A percentile compares a stretch with the other conserved stretches of the same genome.
These are phyloP conservation scores for Phytophthora rubi DNA, from an alignment of 352 stramenopile genomes.

Conservation along the genomic window DNA sequence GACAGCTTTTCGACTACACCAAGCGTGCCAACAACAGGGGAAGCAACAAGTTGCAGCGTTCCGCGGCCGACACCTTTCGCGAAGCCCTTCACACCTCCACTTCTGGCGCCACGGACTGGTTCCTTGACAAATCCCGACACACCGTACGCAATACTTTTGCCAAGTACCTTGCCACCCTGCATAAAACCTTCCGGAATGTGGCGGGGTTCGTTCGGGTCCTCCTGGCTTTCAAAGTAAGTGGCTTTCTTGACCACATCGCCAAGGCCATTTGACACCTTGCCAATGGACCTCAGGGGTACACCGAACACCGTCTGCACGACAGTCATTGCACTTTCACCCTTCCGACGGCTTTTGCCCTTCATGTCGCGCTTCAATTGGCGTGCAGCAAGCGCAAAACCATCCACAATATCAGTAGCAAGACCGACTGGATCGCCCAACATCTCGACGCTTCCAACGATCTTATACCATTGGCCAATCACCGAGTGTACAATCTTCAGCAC, in stretches of 20 bases:
- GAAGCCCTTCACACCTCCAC: conserved; percentile 79
- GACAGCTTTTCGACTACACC: conserved; percentile 86
- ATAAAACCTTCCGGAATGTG: conserved; percentile 81
- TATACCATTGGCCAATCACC: conserved; percentile 89
- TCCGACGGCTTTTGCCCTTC: conserved; percentile 74
- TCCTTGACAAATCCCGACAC: conserved; percentile 85
- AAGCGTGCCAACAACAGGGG: conserved; percentile 82
- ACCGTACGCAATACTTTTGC: conserved; percentile 81
- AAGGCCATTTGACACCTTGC: conserved; percentile 86
- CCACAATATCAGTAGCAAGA: conserved; percentile 84
- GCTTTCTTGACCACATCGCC: conserved; percentile 88
- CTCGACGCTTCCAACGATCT: conserved; percentile 88
- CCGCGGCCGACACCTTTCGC: conserved; percentile 82
- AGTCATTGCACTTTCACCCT: conserved; percentile 83
- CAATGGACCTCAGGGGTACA: conserved; percentile 73
- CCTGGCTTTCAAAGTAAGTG: conserved; percentile 83
- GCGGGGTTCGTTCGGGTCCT: conserved; percentile 67
- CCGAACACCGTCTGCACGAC: conserved; percentile 85
- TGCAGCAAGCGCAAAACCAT: conserved; percentile 80
- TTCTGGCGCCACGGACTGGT: conserved; percentile 77
- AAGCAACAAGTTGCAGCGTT: conserved; percentile 80
- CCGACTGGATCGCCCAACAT: conserved; percentile 85
- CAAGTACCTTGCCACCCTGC: conserved; percentile 77
- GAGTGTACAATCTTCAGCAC: conserved; percentile 75
- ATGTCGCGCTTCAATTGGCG: conserved; percentile 87